Evolutionary conservation across 225 moss, liverwort and hornwort species (phyloP), one percentile per base, ranked within the genome.

Genomic region (Physcomitrellopsis africana): DNA sequence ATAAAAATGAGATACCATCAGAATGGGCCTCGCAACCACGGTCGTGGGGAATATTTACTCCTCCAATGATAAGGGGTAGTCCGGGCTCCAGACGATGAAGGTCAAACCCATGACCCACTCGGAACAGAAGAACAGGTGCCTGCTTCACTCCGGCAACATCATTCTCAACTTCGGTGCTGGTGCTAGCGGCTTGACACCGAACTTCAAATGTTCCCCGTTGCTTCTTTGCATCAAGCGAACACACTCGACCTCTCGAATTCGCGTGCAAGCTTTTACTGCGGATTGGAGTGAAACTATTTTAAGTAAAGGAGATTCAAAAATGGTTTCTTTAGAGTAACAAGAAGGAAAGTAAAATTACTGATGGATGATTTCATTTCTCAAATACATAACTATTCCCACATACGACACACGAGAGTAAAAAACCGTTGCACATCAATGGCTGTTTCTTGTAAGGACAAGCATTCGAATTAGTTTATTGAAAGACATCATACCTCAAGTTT

Each of bases 21-120:
- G 96, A 96, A 78, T 96, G 96, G 69, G 96, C 96, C 64, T 92
- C 92, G 43, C 96, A 96, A 77, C 96, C 96, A 16, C 96, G 92
- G 80, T 96, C 96, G 72, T 96, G 96, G 11, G 96, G 91, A 73
- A 96, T 94, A 70, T 86, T 84, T 32, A 96, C 92, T 48, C 96
- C 96, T 60, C 96, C 96, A 5, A 96, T 86, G 77, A 96, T 96
- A 16, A 96, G 91, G 9, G 89, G 92, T 67, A 91, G 88, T 37
- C 85, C 89, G 15, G 94, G 96, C 58, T 96, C 96, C 60, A 96
- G 81, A 61, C 96, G 91, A 75, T 96, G 94, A 65, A 96, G 87
- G 75, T 96, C 96, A 63, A 96, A 96, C 8, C 96, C 96, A 80
- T 96, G 96, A 44, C 96, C 96, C 9, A 96, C 79, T 77, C 96